Base-by-base conservation (phyloP, 768 basidiomycete species). In the Lactarius deliciosus region DNA sequence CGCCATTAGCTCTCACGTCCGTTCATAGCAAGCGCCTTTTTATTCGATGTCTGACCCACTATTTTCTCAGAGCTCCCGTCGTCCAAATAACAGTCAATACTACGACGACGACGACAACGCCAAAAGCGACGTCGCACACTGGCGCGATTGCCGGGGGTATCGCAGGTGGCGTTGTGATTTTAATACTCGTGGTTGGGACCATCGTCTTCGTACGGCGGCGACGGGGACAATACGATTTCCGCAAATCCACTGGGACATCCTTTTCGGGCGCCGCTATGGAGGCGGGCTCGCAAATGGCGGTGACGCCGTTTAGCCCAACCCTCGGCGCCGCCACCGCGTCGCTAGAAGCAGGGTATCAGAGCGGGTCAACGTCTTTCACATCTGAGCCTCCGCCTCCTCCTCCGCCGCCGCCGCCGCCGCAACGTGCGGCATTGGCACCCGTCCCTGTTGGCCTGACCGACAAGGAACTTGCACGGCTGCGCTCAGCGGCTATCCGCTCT, bases 381-480 rank as follows among this genome's bases (percentile, higher is more conserved):
- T 13, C 36, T 11, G 2, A 3, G 36, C 36, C 36, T 3, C 36
- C 36, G 10, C 36, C 36, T 34, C 32, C 32, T 28, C 25, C 25
- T 28, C 5, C 25, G 1, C 25, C 25, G 30, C 30, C 30, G 10
- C 34, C 34, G 34, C 36, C 36, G 11, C 36, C 7, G 13, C 68
- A 30, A 18, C 28, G 45, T 16, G 20, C 18, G 25, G 2, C 36
- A 38, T 10, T 38, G 36, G 9, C 28, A 20, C 40, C 64, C 1
- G 32, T 30, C 22, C 57, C 57, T 2, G 16, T 40, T 11, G 65
- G 65, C 25, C 32, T 69, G 34, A 45, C 65, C 3, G 16, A 25
- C 41, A 69, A 67, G 47, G 47, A 69, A 43, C 61, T 66, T 13
- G 65, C 65, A 22, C 65, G 43, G 20, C 36, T 59, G 5, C 61